A percentile compares a stretch with the other conserved stretches of the same genome.
Evolutionary conservation across 495 filamentous ascomycete species (phyloP).

Genomic region (Podospora pseudocomata): DNA sequence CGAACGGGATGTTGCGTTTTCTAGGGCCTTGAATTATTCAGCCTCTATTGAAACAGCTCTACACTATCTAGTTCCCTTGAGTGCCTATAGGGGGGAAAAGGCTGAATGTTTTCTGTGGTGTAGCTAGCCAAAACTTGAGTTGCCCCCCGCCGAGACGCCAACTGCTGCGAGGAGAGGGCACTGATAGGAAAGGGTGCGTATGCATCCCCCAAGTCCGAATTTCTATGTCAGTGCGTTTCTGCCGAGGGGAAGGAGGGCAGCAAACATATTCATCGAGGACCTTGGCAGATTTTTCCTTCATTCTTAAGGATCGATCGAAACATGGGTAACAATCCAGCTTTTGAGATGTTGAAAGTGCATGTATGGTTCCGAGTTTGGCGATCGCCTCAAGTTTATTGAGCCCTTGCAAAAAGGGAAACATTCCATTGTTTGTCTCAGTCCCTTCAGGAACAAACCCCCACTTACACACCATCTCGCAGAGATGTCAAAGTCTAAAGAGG

Average conservation of each 20-base stretch:
- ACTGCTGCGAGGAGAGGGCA: neutral
- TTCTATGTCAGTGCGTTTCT: conserved; percentile 24
- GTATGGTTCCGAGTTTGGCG: too few species aligned
- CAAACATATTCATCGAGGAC: neutral
- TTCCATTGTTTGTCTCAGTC: conserved; percentile 1
- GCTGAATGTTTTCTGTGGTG: neutral
- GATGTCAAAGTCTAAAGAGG: neutral
- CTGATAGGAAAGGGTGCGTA: neutral
- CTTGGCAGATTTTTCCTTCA: neutral
- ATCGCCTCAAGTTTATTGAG: too few species aligned
- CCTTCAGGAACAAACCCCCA: neutral
- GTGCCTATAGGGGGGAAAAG: neutral
- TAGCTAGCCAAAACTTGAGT: too few species aligned
- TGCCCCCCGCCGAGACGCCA: neutral
- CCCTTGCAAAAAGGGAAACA: neutral
- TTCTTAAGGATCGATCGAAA: neutral
- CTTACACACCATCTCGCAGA: neutral
- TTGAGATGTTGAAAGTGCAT: too few species aligned
- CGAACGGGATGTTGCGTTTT: neutral
- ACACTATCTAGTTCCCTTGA: neutral
- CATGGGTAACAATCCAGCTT: neutral
- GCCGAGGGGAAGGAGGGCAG: neutral
- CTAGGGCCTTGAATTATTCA: conserved; percentile 6
- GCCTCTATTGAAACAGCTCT: conserved; percentile 20
- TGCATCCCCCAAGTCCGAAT: neutral